Conservation (phyloP, 2,329 filamentous ascomycete species). For the Monilinia vaccinii-corymbosi region DNA sequence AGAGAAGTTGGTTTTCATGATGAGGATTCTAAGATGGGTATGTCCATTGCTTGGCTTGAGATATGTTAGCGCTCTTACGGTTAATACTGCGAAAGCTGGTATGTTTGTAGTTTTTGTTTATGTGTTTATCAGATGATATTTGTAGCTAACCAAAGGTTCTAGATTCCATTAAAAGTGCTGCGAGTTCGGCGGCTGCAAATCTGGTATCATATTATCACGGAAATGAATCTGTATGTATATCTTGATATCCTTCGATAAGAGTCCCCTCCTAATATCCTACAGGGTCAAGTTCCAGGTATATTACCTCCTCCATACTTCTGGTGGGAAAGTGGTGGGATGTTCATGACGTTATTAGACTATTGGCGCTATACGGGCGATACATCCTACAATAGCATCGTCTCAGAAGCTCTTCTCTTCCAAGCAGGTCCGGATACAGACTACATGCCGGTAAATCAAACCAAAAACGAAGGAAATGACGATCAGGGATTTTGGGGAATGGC, state of each 20-base stretch:
- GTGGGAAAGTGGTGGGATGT: constrained; percentile 65
- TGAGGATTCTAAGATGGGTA: constrained; percentile 20
- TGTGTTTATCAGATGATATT: neutral
- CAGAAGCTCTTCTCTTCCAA: constrained; percentile 62
- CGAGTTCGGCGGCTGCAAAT: constrained; percentile 35
- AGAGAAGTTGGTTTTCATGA: constrained; percentile 12
- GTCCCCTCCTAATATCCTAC: constrained; percentile 35
- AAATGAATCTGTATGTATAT: constrained; percentile 35
- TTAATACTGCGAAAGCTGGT: constrained; percentile 23
- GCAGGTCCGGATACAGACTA: constrained; percentile 62
- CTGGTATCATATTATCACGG: constrained; percentile 44
- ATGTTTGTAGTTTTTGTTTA: constrained; percentile 3
- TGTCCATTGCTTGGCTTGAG: constrained; percentile 16
- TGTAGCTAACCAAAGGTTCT: neutral
- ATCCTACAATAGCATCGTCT: constrained; percentile 54
- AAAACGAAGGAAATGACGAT: constrained; percentile 56
- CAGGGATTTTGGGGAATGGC: constrained; percentile 66
- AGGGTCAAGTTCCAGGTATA: constrained; percentile 39
- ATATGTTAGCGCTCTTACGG: constrained; percentile 17
- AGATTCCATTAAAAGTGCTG: constrained; percentile 30
- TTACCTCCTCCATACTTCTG: constrained; percentile 41
- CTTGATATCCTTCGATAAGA: constrained; percentile 31
- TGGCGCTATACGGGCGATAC: constrained; percentile 73
- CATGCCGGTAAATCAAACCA: constrained; percentile 65
- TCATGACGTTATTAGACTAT: constrained; percentile 65